Base-by-base conservation (phyloP, 345 rosid species). In the Stellera chamaejasme region DNA sequence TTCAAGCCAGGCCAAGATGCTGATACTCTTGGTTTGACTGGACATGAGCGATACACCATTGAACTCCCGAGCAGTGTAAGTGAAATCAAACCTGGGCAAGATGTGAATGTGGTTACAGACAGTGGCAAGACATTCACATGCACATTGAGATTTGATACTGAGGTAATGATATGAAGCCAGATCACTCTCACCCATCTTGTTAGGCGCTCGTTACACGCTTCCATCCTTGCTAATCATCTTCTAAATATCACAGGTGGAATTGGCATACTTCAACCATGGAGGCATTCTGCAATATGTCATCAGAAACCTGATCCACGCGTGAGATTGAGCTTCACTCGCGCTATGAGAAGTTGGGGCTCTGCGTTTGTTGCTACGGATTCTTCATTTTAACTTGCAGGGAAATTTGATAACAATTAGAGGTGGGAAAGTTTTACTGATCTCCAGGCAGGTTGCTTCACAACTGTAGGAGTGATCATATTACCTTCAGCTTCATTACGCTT, bases 1-100 rank as follows among this genome's bases (percentile, higher is more conserved):
- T 90, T 79, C 71, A 90, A 87, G 77, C 5, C 90, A 14, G 93
- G 97, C 50, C 85, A 84, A 72, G 93, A 87, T 77, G 93, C 93
- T 0, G 93, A 87, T 11, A 70, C 82, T 5, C 87, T 87, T 12
- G 82, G 87, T 11, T 74, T 90, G 77, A 87, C 87, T 2, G 95
- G 95, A n/a, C 82, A 79, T 25, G 97, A 87, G 52, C 82, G 81
- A 47, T 87, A 74, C 73, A 87, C 72, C 63, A 81, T 90, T 13
- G 73, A 79, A 32, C 88, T 90, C 50, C 95, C 90, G 2, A 56
- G 60, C 76, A 75, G 64, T 27, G 77, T 81, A 5, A 75, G 69
- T 11, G 90, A 84, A 58, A 79, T 90, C 44, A 79, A 77, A 74
- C 97, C 95, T 43, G 97, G 95, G 54, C 95, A 90, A 68, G 97